Conservation (phyloP, 768 basidiomycete genomes). For the Lactarius vividus region DNA sequence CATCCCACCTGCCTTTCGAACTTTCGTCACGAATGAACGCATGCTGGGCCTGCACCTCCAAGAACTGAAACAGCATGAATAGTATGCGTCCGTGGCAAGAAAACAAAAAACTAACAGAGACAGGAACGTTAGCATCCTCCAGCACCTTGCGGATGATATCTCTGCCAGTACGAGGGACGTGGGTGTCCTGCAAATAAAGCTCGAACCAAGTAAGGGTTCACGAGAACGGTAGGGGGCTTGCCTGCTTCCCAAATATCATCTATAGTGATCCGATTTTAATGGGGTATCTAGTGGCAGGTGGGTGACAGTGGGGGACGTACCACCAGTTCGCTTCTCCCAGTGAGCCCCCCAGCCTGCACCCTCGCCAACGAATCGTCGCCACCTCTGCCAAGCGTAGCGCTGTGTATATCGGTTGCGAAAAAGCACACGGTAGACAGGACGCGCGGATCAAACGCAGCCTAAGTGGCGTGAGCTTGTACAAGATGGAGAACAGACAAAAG, state of each 20-base stretch:
- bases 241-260: slow-evolving; percentile 97
- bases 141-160: slow-evolving; percentile 80
- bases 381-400: slow-evolving; percentile 76
- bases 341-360: slow-evolving; percentile 72
- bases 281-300: background rate
- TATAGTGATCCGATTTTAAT: slow-evolving; percentile 33
- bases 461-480: background rate
- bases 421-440: slow-evolving; percentile 86
- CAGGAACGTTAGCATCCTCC: slow-evolving; percentile 72
- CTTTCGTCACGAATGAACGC: slow-evolving; percentile 93
- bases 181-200: slow-evolving; percentile 64
- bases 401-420: slow-evolving; percentile 94
- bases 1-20: slow-evolving; percentile 95
- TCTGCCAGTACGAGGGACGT: slow-evolving; percentile 84
- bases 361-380: slow-evolving; percentile 73
- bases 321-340: slow-evolving; percentile 78
- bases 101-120: slow-evolving; percentile 53
- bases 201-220: background rate
- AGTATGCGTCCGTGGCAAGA: background rate
- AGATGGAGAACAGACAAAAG: background rate
- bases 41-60: slow-evolving; percentile 97
- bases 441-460: slow-evolving; percentile 88
- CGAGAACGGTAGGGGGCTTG: slow-evolving; percentile 28
- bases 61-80: slow-evolving; percentile 50
- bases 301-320: slow-evolving; percentile 42